Evolutionary conservation across 345 rosid species (phyloP), one percentile per base, ranked within the genome.

Genomic region (Gossypium longicalyx): DNA sequence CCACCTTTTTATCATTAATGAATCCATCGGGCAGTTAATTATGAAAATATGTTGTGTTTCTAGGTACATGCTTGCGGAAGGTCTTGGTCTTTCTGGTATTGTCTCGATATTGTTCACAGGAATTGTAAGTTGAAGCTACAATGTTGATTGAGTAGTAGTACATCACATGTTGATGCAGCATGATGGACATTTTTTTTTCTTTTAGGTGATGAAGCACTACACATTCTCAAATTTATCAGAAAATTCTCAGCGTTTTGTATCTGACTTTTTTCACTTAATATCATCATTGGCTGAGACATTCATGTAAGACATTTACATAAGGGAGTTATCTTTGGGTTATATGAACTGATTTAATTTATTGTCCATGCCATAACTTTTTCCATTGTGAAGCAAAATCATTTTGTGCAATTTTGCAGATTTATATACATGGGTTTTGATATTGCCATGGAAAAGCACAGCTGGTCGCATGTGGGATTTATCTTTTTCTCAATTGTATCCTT

Each of bases 61-160:
- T 74, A 95, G 99, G 75, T 95, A 95, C 88, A 93, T 95, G 99
- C 99, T 95, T 77, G 97, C 97, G 49, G 99, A 95, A 89, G 99
- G 99, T 83, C 92, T 95, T 82, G 89, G 99, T 74, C 98, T 95
- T 73, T 91, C 99, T 79, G 99, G 99, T 78, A 95, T 95, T 53
- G 99, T 93, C 76, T 93, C 99, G 1, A 95, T 95, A 84, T 80
- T 95, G 77, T 95, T 93, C 83, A 95, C 99, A 4, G 99, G 98
- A 83, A 93, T 95, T 54, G 98, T 95, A 78, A 93, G 99, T 34
- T 79, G 49, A 11, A 38, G 25, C 22, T 70, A 25, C 41, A 44
- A 45, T 64, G 15, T 52, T 72, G 22, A 66, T 12, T 27, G 38
- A 58, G 43, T 38, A 27, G 27, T 53, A 6, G 38, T 48, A 27